These are phyloP conservation scores for Panicum virgatum DNA, from an alignment of 202 grass and related monocot species.

Conservation along the genomic window DNA sequence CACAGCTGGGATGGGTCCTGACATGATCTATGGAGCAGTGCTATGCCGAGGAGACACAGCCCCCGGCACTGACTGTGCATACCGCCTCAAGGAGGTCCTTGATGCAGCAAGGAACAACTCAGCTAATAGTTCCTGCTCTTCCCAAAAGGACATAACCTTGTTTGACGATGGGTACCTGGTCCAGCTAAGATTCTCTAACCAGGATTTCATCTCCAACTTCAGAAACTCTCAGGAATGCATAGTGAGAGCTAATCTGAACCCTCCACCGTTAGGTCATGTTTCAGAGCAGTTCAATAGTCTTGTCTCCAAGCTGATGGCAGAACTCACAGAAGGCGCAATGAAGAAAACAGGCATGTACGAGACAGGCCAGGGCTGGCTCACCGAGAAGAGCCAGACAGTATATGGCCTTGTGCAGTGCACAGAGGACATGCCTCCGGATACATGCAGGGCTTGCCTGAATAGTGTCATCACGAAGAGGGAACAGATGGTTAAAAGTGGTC, in stretches of 20 bases:
- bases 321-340: background rate
- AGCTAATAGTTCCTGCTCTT: slow-evolving; percentile 5
- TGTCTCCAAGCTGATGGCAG: slow-evolving; percentile 12
- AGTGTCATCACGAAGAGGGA: background rate
- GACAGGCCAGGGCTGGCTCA: slow-evolving; percentile 25
- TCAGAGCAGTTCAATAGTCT: slow-evolving; percentile 8
- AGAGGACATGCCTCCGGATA: background rate
- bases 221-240: slow-evolving; percentile 1
- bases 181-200: slow-evolving; percentile 25
- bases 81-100: background rate
- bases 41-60: slow-evolving; percentile 15
- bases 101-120: background rate
- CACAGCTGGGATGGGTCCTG: background rate
- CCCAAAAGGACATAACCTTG: slow-evolving; percentile 18
- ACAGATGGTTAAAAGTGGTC: background rate
- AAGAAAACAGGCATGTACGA: background rate
- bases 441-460: slow-evolving; percentile 39
- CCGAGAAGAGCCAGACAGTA: slow-evolving; percentile 1
- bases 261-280: background rate
- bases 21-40: slow-evolving; percentile 27
- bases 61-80: background rate
- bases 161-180: slow-evolving; percentile 11
- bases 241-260: slow-evolving; percentile 31
- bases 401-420: slow-evolving; percentile 30
- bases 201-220: slow-evolving; percentile 12